Evolutionary conservation across 441 rosid genomes (phyloP).

Genomic region (Brassica hybrid): DNA sequence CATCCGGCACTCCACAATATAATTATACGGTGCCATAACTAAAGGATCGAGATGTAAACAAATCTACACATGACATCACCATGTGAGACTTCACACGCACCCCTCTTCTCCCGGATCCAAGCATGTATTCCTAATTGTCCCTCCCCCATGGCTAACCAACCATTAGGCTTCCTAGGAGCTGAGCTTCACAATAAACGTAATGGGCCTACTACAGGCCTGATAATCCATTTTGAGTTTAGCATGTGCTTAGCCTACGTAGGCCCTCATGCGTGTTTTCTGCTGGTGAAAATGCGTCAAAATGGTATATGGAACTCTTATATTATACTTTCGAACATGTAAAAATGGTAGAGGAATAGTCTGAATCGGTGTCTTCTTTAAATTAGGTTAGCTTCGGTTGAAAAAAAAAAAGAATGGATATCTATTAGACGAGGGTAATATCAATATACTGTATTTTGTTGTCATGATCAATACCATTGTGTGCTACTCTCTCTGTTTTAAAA

Average conservation of each 20-base stretch:
- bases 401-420: too few relatives aligned
- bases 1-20: too few relatives aligned
- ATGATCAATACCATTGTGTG: background rate
- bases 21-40: too few relatives aligned
- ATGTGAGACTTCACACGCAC: background rate
- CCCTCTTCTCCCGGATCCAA: background rate
- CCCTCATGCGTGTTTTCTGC: background rate
- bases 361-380: too few relatives aligned
- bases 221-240: background rate
- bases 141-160: too few relatives aligned
- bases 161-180: background rate
- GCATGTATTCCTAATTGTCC: too few relatives aligned
- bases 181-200: background rate
- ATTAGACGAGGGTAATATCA: background rate
- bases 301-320: background rate
- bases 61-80: background rate
- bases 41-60: background rate
- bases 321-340: background rate
- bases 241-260: too few relatives aligned
- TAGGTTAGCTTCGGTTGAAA: too few relatives aligned
- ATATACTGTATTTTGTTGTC: constrained; percentile 4
- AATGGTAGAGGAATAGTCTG: background rate
- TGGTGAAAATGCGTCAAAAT: background rate
- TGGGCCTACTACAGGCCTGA: background rate
- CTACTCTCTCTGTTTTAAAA: too few relatives aligned